Evolutionary conservation across 805 yeast genomes (phyloP).

Genomic region (Ogataea corticis): DNA sequence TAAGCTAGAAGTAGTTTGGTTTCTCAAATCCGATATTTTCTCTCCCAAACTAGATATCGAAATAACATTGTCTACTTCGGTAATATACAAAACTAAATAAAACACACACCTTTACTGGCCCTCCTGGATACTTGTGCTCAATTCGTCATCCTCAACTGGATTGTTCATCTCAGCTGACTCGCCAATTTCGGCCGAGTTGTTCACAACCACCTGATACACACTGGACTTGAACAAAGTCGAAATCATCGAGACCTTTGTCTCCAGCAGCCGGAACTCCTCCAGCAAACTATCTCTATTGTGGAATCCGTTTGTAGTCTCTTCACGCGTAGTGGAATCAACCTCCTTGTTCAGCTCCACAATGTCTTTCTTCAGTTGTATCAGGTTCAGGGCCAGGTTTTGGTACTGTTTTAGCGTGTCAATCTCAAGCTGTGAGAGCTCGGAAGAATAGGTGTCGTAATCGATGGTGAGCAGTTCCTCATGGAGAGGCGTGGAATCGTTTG

Average conservation of each 20-base stretch:
- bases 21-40: neutral
- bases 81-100: slow-evolving; percentile 4
- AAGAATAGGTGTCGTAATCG: slow-evolving; percentile 27
- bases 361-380: slow-evolving; percentile 29
- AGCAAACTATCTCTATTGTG: slow-evolving; percentile 23
- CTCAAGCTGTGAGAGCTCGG: slow-evolving; percentile 37
- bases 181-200: slow-evolving; percentile 15
- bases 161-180: neutral
- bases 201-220: slow-evolving; percentile 29
- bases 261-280: slow-evolving; percentile 23
- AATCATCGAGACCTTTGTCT: slow-evolving; percentile 30
- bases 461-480: slow-evolving; percentile 21
- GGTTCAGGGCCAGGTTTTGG: slow-evolving; percentile 37
- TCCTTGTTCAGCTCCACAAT: slow-evolving; percentile 22
- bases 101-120: slow-evolving; percentile 4
- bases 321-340: slow-evolving; percentile 25
- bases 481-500: slow-evolving; percentile 2
- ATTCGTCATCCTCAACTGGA: slow-evolving; percentile 7
- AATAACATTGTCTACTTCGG: neutral
- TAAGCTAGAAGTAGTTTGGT: slow-evolving; percentile 8
- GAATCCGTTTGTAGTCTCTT: slow-evolving; percentile 18
- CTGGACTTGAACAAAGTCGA: slow-evolving; percentile 35
- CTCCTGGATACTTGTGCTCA: slow-evolving; percentile 21
- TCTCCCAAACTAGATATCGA: too few relatives aligned
- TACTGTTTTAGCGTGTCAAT: slow-evolving; percentile 39